phyloP scores from a whole-genome alignment of 2,329 filamentous ascomycete genomes.

The Pezicula radicicola region DNA sequence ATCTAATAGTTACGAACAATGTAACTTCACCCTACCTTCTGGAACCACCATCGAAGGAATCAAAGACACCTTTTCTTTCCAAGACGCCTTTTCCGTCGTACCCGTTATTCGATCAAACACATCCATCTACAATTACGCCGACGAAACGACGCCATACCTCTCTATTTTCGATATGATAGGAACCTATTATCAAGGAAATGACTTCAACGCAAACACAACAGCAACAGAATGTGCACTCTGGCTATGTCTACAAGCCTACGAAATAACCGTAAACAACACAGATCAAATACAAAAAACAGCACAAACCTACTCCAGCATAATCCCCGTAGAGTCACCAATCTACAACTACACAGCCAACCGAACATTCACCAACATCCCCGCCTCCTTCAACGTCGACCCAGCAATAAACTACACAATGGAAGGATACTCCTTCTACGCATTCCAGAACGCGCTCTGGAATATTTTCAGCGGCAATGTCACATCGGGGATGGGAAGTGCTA shows the following conservation, averaged over 20 bases:
- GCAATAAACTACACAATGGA: not conserved
- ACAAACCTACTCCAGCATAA: not conserved
- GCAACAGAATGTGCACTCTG: not conserved
- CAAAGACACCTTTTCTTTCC: not conserved
- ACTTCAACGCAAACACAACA: not conserved
- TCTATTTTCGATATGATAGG: not conserved
- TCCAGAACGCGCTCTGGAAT: not conserved
- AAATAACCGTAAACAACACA: not conserved
- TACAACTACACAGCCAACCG: not conserved
- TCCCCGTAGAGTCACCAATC: too few relatives aligned
- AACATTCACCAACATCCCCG: not conserved
- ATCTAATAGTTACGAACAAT: not conserved
- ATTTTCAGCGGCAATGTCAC: not conserved
- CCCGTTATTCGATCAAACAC: not conserved
- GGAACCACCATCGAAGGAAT: not conserved
- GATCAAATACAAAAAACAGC: not conserved
- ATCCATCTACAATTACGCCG: not conserved
- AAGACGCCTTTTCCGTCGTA: not conserved
- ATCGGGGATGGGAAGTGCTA: not conserved
- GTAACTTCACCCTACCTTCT: not conserved
- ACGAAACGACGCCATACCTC: not conserved
- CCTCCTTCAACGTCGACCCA: not conserved
- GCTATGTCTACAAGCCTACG: not conserved
- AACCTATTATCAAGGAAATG: not conserved
- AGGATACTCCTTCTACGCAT: not conserved